These are phyloP conservation scores for Apiospora marii DNA, from an alignment of 2,329 filamentous ascomycete species.

Conservation along the genomic window DNA sequence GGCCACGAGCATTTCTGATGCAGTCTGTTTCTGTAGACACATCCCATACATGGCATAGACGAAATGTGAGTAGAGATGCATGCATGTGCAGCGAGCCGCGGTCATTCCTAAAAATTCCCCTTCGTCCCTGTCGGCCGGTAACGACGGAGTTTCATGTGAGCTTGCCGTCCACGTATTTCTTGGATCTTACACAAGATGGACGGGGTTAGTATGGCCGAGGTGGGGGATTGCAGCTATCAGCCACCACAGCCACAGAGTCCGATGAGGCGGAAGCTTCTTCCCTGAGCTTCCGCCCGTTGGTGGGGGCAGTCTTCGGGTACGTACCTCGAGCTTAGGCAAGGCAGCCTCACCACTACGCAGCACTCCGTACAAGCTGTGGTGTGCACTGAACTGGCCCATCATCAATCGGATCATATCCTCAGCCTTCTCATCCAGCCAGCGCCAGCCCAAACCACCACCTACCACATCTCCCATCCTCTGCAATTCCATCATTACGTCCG, in stretches of 20 bases:
- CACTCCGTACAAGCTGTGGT: slow-evolving; percentile 26
- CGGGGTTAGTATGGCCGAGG: neutral
- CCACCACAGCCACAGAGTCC: slow-evolving; percentile 6
- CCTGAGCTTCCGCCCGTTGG: slow-evolving; percentile 9
- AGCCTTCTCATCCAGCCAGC: slow-evolving; percentile 30
- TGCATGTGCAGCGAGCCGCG: slow-evolving; percentile 12
- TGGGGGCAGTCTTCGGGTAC: neutral
- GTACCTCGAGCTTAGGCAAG: slow-evolving; percentile 31
- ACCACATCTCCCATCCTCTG: slow-evolving; percentile 24
- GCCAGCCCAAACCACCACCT: slow-evolving; percentile 16
- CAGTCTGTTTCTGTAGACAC: neutral
- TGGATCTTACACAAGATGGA: neutral
- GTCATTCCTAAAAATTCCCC: neutral
- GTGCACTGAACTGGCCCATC: slow-evolving; percentile 21
- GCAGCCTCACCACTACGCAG: slow-evolving; percentile 44
- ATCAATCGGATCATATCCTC: slow-evolving; percentile 24
- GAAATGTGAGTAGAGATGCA: neutral
- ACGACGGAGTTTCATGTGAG: slow-evolving; percentile 9
- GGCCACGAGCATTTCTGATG: neutral
- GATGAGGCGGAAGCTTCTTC: slow-evolving; percentile 19
- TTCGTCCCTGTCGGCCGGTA: slow-evolving; percentile 1
- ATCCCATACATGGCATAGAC: neutral
- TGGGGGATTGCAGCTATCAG: neutral
- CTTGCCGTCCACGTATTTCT: neutral
- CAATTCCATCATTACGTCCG: slow-evolving; percentile 27